Percentiles rank a stretch among this genome's conserved stretches.
These are phyloP conservation scores for Annona squamosa DNA, from an alignment of 164 flowering plant species.

Conservation along the genomic window DNA sequence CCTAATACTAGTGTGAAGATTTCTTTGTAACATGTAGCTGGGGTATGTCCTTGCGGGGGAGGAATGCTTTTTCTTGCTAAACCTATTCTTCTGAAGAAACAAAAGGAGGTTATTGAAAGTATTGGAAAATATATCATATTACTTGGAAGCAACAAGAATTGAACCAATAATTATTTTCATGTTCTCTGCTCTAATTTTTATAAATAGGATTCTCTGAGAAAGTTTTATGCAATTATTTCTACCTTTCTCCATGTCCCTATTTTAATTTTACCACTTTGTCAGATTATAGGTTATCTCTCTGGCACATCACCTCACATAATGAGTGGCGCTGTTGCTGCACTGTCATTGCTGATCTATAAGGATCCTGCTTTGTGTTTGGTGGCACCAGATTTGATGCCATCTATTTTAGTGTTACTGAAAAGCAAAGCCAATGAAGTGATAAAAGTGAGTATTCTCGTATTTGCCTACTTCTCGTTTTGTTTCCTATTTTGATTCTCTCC, in stretches of 20 bases:
- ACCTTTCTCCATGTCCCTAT: neutral
- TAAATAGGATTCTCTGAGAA: too few species aligned
- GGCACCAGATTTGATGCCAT: constrained; percentile 61
- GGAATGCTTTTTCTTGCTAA: too few species aligned
- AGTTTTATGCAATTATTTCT: too few species aligned
- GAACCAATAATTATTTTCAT: too few species aligned
- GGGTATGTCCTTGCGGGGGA: too few species aligned
- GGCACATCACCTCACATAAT: constrained; percentile 79
- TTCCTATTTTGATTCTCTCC: neutral
- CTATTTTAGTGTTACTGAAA: constrained; percentile 58
- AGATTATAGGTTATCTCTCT: constrained; percentile 87
- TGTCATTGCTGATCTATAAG: constrained; percentile 65
- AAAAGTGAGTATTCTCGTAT: constrained; percentile 44
- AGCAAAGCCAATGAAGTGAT: constrained; percentile 62
- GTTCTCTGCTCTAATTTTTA: too few species aligned
- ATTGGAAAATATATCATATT: too few species aligned
- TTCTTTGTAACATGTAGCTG: too few species aligned
- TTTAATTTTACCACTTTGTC: constrained; percentile 9
- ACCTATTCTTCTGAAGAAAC: too few species aligned
- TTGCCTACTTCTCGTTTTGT: neutral
- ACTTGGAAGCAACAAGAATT: too few species aligned
- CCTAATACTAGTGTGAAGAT: too few species aligned
- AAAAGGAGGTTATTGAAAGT: too few species aligned
- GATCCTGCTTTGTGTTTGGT: constrained; percentile 48
- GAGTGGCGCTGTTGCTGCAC: constrained; percentile 89